Evolutionary conservation across 2,329 filamentous ascomycete genomes (phyloP).

Genomic region (Colletotrichum falcatum): DNA sequence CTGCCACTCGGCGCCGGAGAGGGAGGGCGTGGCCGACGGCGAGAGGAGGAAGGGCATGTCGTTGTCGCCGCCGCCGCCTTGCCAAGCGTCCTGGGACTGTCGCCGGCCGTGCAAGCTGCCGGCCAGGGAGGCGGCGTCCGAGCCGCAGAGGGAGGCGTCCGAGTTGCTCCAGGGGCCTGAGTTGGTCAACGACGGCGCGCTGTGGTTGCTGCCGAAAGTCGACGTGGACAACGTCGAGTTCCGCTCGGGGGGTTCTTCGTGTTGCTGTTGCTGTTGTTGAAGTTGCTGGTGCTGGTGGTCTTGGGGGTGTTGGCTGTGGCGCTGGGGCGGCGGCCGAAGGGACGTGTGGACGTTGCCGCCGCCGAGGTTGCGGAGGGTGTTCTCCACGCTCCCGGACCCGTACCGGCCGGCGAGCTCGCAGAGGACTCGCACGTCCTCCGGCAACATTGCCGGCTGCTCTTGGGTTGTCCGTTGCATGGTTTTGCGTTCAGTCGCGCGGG

Average conservation of each 20-base stretch:
- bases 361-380: slow-evolving; percentile 23
- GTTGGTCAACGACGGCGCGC: slow-evolving; percentile 49
- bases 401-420: slow-evolving; percentile 30
- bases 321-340: slow-evolving; percentile 7
- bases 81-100: slow-evolving; percentile 46
- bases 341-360: background rate
- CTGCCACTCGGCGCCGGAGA: slow-evolving; percentile 32
- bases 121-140: slow-evolving; percentile 55
- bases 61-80: slow-evolving; percentile 50
- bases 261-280: background rate
- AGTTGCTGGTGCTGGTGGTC: background rate
- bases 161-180: slow-evolving; percentile 54
- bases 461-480: slow-evolving; percentile 18
- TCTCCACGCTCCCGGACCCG: slow-evolving; percentile 21
- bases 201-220: slow-evolving; percentile 54
- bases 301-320: background rate
- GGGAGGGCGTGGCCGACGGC: slow-evolving; percentile 45
- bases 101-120: slow-evolving; percentile 46
- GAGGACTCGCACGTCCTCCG: slow-evolving; percentile 22
- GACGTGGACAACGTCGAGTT: slow-evolving; percentile 56
- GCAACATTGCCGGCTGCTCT: slow-evolving; percentile 15
- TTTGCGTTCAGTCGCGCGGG: slow-evolving; percentile 9
- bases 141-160: slow-evolving; percentile 54
- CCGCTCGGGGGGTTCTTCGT: background rate
- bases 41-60: slow-evolving; percentile 57